Evolutionary conservation across 345 rosid genomes (phyloP).

Genomic region (Syzygium jambos): DNA sequence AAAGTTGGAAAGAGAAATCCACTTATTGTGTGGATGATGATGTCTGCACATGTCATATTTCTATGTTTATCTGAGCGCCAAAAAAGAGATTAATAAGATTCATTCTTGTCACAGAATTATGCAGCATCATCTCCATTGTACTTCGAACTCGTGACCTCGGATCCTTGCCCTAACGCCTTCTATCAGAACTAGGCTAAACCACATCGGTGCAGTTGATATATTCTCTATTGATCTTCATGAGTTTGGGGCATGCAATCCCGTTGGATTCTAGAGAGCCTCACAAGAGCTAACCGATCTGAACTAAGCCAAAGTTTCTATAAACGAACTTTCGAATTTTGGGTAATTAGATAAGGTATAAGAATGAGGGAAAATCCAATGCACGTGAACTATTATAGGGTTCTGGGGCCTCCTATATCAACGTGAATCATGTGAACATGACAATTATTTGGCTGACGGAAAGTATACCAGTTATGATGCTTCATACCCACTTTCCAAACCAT

Average conservation of each 20-base stretch:
- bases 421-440: not conserved
- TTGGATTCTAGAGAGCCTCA: not conserved
- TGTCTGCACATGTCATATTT: not conserved
- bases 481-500: not conserved
- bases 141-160: not conserved
- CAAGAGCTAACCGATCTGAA: not conserved
- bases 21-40: not conserved
- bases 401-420: not conserved
- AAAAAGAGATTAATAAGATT: not conserved
- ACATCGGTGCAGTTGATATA: not conserved
- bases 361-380: not conserved
- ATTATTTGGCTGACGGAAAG: not conserved
- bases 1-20: not conserved
- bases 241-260: not conserved
- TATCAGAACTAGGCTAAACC: not conserved
- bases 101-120: not conserved
- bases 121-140: not conserved
- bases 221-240: not conserved
- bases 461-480: not conserved
- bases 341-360: not conserved
- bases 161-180: not conserved
- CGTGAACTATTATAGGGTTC: not conserved
- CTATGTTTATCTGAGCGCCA: not conserved
- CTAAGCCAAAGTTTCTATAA: not conserved
- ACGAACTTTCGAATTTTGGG: not conserved